A percentile compares a stretch with the other conserved stretches of the same genome.
Evolutionary conservation across 768 basidiomycete species (phyloP).

Genomic region (Tricholoma sp.): DNA sequence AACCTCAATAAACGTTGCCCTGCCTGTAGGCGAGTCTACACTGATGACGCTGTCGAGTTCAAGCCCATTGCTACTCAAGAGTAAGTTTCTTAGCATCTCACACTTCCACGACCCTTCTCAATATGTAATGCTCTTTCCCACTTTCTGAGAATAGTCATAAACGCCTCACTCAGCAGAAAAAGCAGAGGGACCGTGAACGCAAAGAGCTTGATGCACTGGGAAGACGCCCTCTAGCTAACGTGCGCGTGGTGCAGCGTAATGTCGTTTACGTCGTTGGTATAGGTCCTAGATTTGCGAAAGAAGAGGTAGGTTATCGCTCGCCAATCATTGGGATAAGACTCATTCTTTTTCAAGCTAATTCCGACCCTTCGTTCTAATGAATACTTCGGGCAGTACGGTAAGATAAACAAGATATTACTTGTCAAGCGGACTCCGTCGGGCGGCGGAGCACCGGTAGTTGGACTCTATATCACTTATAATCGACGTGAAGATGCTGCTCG

Average conservation of each 20-base stretch:
- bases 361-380: conserved; percentile 90
- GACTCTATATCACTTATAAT: conserved; percentile 96
- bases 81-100: conserved; percentile 45
- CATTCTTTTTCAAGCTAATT: conserved; percentile 57
- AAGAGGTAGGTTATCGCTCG: conserved; percentile 64
- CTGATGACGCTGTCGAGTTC: conserved; percentile 90
- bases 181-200: conserved; percentile 88
- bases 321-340: conserved; percentile 1
- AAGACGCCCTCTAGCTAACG: conserved; percentile 83
- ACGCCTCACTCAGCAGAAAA: conserved; percentile 92
- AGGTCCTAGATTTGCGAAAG: conserved; percentile 89
- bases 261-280: conserved; percentile 96
- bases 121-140: conserved; percentile 8
- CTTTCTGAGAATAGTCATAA: conserved; percentile 62
- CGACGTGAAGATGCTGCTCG: conserved; percentile 92
- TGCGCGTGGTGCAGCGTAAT: conserved; percentile 94
- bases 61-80: conserved; percentile 94
- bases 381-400: conserved; percentile 98
- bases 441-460: conserved; percentile 69
- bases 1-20: conserved; percentile 96
- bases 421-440: conserved; percentile 83
- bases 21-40: conserved; percentile 90
- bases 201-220: conserved; percentile 89
- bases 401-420: conserved; percentile 92
- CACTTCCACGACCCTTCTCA: not conserved